phyloP scores from a whole-genome alignment of 306 rosid species.

The Prunus salicina region DNA sequence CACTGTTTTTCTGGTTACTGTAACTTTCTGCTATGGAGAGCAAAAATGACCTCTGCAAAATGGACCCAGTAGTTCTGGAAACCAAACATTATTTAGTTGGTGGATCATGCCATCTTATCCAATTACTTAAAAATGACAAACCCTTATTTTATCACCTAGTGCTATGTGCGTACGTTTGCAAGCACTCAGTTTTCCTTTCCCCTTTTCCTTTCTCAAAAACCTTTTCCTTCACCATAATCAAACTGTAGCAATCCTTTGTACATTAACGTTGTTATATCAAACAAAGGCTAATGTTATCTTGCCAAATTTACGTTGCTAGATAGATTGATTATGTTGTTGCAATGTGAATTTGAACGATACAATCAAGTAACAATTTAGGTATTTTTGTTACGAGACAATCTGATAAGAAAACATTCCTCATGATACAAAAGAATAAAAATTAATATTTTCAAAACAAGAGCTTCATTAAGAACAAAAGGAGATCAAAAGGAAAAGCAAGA shows the following conservation, averaged over 20 bases:
- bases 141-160: background rate
- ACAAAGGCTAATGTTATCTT: background rate
- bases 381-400: no score
- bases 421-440: background rate
- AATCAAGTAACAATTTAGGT: background rate
- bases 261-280: background rate
- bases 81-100: conserved; percentile 17
- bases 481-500: background rate
- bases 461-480: background rate
- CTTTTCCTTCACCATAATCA: background rate
- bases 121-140: conserved; percentile 9
- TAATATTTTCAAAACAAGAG: background rate
- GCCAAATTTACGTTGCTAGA: background rate
- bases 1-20: conserved; percentile 21
- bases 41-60: conserved; percentile 13
- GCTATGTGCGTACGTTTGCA: conserved; percentile 11
- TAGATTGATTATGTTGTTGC: background rate
- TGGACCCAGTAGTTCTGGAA: conserved; percentile 18
- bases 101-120: conserved; percentile 26
- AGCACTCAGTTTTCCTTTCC: background rate
- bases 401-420: no score
- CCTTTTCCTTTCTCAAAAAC: background rate
- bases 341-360: background rate
- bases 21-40: conserved; percentile 21
- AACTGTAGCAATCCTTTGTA: background rate